Conservation (phyloP, 225 moss, liverwort and hornwort genomes). For the Pleurozium schreberi region DNA sequence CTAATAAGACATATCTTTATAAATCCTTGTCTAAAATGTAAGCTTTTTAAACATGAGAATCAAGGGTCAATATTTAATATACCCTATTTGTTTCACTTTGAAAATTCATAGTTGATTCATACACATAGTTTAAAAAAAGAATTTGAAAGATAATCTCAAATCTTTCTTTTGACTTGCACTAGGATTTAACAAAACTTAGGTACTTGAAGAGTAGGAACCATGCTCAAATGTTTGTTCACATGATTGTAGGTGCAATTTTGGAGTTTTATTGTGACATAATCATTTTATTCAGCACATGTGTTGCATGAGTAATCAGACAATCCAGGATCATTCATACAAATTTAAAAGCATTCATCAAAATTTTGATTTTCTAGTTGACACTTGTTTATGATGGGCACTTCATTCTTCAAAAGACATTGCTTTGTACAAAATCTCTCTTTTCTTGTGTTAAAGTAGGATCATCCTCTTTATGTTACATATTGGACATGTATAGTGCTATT, state of each 20-base stretch:
- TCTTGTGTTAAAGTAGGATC: too few species aligned
- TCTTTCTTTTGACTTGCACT: accelerated
- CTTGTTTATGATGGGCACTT: too few species aligned
- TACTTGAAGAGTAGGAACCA: neutral
- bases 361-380: too few species aligned
- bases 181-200: too few species aligned
- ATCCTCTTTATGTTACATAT: too few species aligned
- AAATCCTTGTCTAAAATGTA: neutral
- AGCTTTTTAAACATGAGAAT: accelerated
- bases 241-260: neutral
- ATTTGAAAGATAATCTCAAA: neutral
- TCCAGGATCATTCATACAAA: accelerated
- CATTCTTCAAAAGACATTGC: too few species aligned
- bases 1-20: neutral
- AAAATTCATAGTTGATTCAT: neutral
- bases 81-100: neutral
- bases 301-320: neutral
- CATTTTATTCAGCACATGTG: accelerated
- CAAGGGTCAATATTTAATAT: accelerated
- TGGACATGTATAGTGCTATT: too few species aligned
- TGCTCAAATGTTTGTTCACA: accelerated
- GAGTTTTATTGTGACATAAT: neutral
- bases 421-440: too few species aligned
- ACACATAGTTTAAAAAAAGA: accelerated
- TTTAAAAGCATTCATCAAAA: too few species aligned